Percentiles rank a stretch among this genome's conserved stretches.
These are phyloP conservation scores for Dalbergia cochinchinensis DNA, from an alignment of 306 rosid species.

Conservation along the genomic window DNA sequence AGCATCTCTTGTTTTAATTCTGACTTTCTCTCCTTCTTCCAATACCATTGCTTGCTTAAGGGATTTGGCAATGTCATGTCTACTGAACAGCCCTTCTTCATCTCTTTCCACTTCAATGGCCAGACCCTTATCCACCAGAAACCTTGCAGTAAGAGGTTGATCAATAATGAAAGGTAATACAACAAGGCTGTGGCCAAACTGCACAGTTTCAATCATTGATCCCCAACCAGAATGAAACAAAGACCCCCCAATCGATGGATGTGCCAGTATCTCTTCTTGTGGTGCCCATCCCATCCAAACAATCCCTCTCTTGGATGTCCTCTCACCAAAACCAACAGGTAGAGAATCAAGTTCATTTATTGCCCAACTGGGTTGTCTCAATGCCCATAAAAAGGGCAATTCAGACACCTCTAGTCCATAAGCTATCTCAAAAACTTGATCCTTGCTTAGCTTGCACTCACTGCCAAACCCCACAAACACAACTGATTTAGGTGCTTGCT, in stretches of 20 bases:
- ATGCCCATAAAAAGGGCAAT: slow-evolving; percentile 57
- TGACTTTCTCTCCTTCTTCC: no score
- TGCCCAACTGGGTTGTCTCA: slow-evolving; percentile 50
- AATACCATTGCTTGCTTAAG: no score
- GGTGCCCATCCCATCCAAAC: slow-evolving; percentile 52
- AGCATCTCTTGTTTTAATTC: slow-evolving; percentile 27
- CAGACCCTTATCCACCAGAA: no score
- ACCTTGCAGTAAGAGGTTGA: no score
- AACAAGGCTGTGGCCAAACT: no score
- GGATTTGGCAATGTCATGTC: no score
- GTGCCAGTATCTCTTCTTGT: slow-evolving; percentile 52
- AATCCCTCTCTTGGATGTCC: slow-evolving; percentile 44
- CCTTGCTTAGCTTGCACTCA: slow-evolving; percentile 53
- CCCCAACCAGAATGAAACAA: not conserved
- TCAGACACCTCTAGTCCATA: slow-evolving; percentile 54
- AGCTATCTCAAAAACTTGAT: slow-evolving; percentile 57
- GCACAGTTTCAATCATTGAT: no score
- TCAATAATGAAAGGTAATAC: no score
- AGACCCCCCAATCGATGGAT: slow-evolving; percentile 57
- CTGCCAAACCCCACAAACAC: slow-evolving; percentile 62
- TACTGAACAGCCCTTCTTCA: no score
- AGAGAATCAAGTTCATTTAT: slow-evolving; percentile 37
- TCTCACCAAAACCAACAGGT: slow-evolving; percentile 44
- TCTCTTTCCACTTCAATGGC: no score
- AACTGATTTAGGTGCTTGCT: slow-evolving; percentile 47